A percentile compares a stretch with the other conserved stretches of the same genome.
phyloP scores from a whole-genome alignment of 2,329 filamentous ascomycete genomes.

The Phaeoacremonium minimum region DNA sequence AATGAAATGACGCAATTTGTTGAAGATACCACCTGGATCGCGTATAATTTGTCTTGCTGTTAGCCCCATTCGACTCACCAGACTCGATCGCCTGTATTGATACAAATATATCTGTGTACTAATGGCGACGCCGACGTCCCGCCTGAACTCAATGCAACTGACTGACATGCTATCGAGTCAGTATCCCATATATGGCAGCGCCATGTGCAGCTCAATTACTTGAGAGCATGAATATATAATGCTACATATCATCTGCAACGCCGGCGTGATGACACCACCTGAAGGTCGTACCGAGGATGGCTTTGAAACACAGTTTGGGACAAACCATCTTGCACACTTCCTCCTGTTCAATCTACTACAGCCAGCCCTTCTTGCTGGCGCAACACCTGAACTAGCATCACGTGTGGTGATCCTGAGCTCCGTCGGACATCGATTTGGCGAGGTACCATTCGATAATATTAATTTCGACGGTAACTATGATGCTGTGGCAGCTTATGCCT shows the following conservation, averaged over 20 bases:
- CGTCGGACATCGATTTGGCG: constrained; percentile 28
- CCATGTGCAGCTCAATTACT: too few relatives aligned
- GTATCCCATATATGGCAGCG: too few relatives aligned
- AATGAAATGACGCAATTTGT: too few relatives aligned
- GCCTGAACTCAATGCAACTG: too few relatives aligned
- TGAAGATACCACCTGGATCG: too few relatives aligned
- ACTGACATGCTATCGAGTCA: too few relatives aligned
- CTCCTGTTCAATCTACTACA: constrained; percentile 47
- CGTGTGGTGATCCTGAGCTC: constrained; percentile 41
- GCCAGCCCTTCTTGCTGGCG: constrained; percentile 32
- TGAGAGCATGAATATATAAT: too few relatives aligned
- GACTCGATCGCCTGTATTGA: too few relatives aligned
- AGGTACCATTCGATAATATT: constrained; percentile 32
- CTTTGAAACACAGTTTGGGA: constrained; percentile 48
- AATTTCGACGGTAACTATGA: constrained; percentile 30
- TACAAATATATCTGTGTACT: too few relatives aligned
- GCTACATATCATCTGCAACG: constrained; percentile 43
- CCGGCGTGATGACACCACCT: constrained; percentile 36
- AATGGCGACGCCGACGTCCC: too few relatives aligned
- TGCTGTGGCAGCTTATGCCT: constrained; percentile 29
- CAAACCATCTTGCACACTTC: constrained; percentile 50
- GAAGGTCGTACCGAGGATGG: constrained; percentile 34
- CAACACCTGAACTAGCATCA: constrained; percentile 33
- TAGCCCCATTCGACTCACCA: too few relatives aligned
- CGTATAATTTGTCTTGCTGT: too few relatives aligned